Base-by-base conservation (phyloP, 495 filamentous ascomycete genomes). In the Podospora pseudoanserina region DNA sequence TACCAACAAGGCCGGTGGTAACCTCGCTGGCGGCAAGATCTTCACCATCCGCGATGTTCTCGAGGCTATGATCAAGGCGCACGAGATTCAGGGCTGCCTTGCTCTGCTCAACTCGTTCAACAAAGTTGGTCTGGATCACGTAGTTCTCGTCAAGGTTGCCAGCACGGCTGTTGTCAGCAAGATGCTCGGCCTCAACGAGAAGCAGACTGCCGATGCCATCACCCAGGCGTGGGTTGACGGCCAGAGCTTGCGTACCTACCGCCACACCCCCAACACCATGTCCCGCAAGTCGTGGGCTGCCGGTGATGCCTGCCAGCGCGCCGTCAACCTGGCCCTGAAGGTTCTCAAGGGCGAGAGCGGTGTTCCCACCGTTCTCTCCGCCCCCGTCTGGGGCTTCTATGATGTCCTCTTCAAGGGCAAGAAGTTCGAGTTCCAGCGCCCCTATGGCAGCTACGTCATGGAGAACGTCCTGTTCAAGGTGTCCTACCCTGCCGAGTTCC, bases 401-500 rank as follows among this genome's bases (percentile, higher is more conserved):
- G 95, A 99, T 77, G 93, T 97, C 65, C 85, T 94, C 65, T 99
- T 99, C 86, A 92, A 94, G 84, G 92, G 92, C 81, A 91, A 94
- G 76, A 91, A 91, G 77, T 99, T 99, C 80, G 81, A 92, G 78
- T 98, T 97, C 86, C 95, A 99, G 83, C 88, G 95, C 61, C 88
- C 89, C 58, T 99, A 98, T 76, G 95, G 94, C 72, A 94, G 90
- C 85, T 99, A 99, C 79, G 96, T 99, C 65, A 99, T 99, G 95
- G 95, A 99, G 87, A 99, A 98, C 77, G 91, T 99, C 60, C 90
- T 99, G 60, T 99, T 99, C 87, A 99, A 99, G 86, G 96, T 99
- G 55, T 99, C 95, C 34, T 97, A 96, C 77, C 93, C 93, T 75
- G 95, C 95, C 70, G 95, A 99, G 78, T 99, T 99, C 87, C 95